Percentiles rank a stretch among this genome's conserved stretches.
Conservation (phyloP, 2,329 filamentous ascomycete species). For the Fusarium nurragi region DNA sequence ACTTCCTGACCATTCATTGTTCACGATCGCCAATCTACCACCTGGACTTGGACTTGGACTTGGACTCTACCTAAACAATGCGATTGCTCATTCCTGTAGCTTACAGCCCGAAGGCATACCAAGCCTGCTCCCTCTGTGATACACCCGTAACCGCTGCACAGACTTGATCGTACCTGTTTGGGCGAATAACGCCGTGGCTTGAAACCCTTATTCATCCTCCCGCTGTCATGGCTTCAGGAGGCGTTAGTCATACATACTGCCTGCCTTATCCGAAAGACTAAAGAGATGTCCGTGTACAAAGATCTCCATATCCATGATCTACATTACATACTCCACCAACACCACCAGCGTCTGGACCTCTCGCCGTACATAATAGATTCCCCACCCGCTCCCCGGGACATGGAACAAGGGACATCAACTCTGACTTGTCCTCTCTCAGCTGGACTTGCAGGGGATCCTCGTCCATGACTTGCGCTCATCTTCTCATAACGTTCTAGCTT, state of each 20-base stretch:
- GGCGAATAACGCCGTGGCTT: slow-evolving; percentile 17
- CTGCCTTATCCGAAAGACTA: neutral
- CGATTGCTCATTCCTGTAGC: neutral
- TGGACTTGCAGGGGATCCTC: slow-evolving; percentile 30
- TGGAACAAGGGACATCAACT: slow-evolving; percentile 1
- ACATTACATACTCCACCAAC: neutral
- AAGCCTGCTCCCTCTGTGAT: neutral
- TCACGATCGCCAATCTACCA: neutral
- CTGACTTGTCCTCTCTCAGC: slow-evolving; percentile 1
- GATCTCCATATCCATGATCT: neutral
- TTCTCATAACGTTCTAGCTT: slow-evolving; percentile 20
- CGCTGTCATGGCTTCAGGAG: slow-evolving; percentile 17
- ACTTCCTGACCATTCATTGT: neutral
- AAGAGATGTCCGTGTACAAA: neutral
- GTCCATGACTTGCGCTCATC: slow-evolving; percentile 24
- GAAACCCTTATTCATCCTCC: slow-evolving; percentile 14
- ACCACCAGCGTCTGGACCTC: too few relatives aligned
- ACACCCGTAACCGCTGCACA: slow-evolving; percentile 4
- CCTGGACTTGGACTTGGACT: neutral
- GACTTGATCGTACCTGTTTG: slow-evolving; percentile 13
- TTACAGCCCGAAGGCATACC: neutral
- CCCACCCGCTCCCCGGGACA: slow-evolving; percentile 7
- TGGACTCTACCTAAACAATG: neutral
- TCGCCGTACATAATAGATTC: neutral
- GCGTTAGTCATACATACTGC: neutral